Percentiles rank a stretch among this genome's conserved stretches.
These are phyloP conservation scores for Nicotiana sylvestris DNA, from an alignment of 257 asterid species.

Conservation along the genomic window DNA sequence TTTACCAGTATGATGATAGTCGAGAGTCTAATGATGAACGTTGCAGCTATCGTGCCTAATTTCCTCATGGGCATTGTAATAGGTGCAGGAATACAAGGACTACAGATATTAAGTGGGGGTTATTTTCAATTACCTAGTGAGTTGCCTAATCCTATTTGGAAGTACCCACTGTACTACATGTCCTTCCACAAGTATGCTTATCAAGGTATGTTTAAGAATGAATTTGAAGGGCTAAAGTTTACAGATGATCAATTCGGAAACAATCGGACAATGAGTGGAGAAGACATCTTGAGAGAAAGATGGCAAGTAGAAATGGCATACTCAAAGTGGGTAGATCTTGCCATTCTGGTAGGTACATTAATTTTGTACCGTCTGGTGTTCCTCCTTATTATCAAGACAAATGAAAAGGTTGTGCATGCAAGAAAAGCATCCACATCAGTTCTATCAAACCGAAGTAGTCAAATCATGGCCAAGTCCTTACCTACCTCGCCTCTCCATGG, in stretches of 20 bases:
- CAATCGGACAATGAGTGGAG: slow-evolving; percentile 11
- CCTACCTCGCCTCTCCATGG: slow-evolving; percentile 12
- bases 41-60: slow-evolving; percentile 31
- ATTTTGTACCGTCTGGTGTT: slow-evolving; percentile 24
- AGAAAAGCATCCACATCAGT: slow-evolving; percentile 6
- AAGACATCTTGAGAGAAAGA: slow-evolving; percentile 13
- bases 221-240: slow-evolving; percentile 25
- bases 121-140: slow-evolving; percentile 28
- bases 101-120: slow-evolving; percentile 34
- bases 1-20: slow-evolving; percentile 27
- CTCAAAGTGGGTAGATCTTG: slow-evolving; percentile 30
- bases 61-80: slow-evolving; percentile 29
- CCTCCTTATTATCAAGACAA: slow-evolving; percentile 13
- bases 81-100: slow-evolving; percentile 33
- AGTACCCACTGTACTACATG: slow-evolving; percentile 30
- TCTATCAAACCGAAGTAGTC: neutral
- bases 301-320: slow-evolving; percentile 24
- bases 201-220: slow-evolving; percentile 37
- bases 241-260: neutral
- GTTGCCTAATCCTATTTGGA: slow-evolving; percentile 26
- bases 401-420: slow-evolving; percentile 23
- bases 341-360: slow-evolving; percentile 21
- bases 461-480: slow-evolving; percentile 12
- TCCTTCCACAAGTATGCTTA: slow-evolving; percentile 35
- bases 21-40: slow-evolving; percentile 34